A percentile compares a stretch with the other conserved stretches of the same genome.
These are phyloP conservation scores for Amniculicola lignicola DNA, from an alignment of 495 filamentous ascomycete genomes.

Conservation along the genomic window DNA sequence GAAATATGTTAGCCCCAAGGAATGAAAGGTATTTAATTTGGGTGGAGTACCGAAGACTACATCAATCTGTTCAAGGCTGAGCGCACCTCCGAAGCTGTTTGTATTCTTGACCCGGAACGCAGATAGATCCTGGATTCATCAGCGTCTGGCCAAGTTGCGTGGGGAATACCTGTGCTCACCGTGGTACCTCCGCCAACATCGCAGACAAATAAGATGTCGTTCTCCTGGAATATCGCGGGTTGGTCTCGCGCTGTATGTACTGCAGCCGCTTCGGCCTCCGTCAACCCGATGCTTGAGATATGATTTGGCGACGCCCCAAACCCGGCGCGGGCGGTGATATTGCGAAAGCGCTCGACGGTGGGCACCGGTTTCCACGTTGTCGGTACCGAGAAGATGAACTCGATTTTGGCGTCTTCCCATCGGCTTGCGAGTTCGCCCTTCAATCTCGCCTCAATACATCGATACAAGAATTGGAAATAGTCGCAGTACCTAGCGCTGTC, in stretches of 20 bases:
- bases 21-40: neutral
- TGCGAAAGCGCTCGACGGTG: conserved; percentile 55
- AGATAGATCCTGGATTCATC: conserved; percentile 26
- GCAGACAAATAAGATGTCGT: conserved; percentile 51
- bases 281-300: conserved; percentile 55
- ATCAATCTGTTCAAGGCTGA: conserved; percentile 40
- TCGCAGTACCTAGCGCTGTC: conserved; percentile 39
- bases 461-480: conserved; percentile 53
- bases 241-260: conserved; percentile 49
- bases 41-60: conserved; percentile 33
- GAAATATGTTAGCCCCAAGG: neutral
- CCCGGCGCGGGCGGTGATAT: conserved; percentile 50
- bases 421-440: conserved; percentile 37
- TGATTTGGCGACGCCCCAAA: conserved; percentile 48
- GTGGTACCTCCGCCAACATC: conserved; percentile 56
- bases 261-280: conserved; percentile 66
- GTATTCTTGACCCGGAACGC: conserved; percentile 32
- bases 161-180: neutral
- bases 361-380: conserved; percentile 61
- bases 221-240: conserved; percentile 36
- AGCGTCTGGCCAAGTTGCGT: too few species aligned
- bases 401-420: conserved; percentile 51
- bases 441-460: conserved; percentile 49
- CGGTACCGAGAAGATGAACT: conserved; percentile 65
- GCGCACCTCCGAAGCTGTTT: conserved; percentile 17